Evolutionary conservation across 1,284 basidiomycete genomes (phyloP), one percentile per base, ranked within the genome.

Genomic region (Ganoderma lingzhi): DNA sequence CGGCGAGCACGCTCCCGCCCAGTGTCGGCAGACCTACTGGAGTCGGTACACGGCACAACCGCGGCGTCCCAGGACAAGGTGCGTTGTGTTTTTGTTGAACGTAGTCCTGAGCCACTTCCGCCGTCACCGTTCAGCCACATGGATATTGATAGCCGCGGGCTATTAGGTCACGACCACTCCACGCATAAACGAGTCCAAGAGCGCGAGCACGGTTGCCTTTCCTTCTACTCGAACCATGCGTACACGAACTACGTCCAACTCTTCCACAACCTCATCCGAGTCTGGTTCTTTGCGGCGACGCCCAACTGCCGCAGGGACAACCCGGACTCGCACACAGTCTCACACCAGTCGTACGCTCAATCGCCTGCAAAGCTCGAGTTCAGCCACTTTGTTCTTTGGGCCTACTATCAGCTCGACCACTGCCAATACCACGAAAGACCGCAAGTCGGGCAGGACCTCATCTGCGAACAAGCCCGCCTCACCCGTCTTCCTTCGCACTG

Each of bases 321-420:
- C 77, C 32, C 79, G 79, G 45, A 74, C 77, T 28, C 78, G 77
- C 9, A 78, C 78, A 0, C 76, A 78, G 44, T 78, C 79, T 6
- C 77, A 77, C 15, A 71, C 68, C 42, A 74, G 70, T 48, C 74
- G 58, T 45, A 73, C 79, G 2, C 72, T 81, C 64, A 77, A 78
- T 35, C 82, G 86, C 23, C 78, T 84, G 0, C 74, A 83, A 62
- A 85, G 83, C 67, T 73, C 78, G n/a, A 80, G 80, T 45, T 89
- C 90, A 2, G 91, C 90, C 4, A 90, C 91, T 0, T 78, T 92
- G 6, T 93, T 94, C 78, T 93, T 93, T 73, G 91, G 91, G 0
- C 91, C 92, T 6, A 74, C 87, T 39, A 91, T 93, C 17, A n/a
- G 35, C 35, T 5, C 28, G 14, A 42, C 12, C 68, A 73, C 70